Conservation (phyloP, 163 green algal genomes). For the Chloroidium sp. region DNA sequence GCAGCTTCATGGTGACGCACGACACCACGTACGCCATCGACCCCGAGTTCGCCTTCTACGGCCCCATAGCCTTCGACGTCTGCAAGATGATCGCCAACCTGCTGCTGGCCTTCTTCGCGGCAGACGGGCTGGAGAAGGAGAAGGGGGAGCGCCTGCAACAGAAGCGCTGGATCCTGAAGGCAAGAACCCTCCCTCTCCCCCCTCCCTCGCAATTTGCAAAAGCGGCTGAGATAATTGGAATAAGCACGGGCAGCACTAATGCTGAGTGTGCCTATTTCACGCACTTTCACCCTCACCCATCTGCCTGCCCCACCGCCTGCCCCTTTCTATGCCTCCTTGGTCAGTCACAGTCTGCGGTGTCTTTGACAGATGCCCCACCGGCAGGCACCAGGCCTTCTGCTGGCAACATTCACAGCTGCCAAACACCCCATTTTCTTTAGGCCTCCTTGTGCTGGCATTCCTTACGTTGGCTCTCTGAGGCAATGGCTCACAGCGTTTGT, state of each 20-base stretch:
- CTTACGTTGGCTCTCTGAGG: no score
- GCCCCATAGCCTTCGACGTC: slow-evolving; percentile 94
- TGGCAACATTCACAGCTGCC: no score
- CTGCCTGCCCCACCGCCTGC: no score
- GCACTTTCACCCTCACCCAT: no score
- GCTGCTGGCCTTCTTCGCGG: slow-evolving; percentile 80
- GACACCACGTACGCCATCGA: slow-evolving; percentile 27
- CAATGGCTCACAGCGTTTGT: no score
- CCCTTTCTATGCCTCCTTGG: no score
- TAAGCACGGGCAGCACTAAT: not conserved
- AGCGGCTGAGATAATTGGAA: not conserved
- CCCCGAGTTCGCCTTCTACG: slow-evolving; percentile 92
- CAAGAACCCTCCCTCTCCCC: slow-evolving; percentile 3
- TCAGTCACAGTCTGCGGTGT: no score
- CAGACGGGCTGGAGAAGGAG: slow-evolving; percentile 52
- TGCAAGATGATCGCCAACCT: slow-evolving; percentile 92
- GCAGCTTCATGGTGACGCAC: slow-evolving; percentile 74
- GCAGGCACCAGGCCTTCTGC: no score
- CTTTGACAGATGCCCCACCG: no score
- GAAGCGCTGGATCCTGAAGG: slow-evolving; percentile 50
- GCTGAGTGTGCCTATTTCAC: not conserved
- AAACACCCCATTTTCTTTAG: no score
- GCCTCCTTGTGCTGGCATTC: no score
- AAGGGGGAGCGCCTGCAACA: slow-evolving; percentile 26
- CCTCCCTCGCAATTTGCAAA: not conserved